Evolutionary conservation across 345 rosid genomes (phyloP).

Genomic region (Lepidium sativum): DNA sequence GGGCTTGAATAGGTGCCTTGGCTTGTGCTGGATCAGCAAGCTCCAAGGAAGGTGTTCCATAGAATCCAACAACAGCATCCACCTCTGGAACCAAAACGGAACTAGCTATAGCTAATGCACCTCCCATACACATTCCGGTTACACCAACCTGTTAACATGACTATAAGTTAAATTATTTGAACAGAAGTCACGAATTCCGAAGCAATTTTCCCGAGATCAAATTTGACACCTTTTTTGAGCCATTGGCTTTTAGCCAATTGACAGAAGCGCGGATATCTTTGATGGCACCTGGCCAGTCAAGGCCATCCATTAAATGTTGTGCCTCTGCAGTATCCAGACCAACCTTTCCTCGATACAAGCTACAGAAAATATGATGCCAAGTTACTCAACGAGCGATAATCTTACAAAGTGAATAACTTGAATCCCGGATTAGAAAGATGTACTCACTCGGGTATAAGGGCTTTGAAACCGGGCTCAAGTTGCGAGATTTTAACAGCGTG

Average conservation of each 20-base stretch:
- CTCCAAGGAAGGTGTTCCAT: conserved; percentile 71
- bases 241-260: conserved; percentile 86
- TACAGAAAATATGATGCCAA: conserved; percentile 8
- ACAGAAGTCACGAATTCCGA: not conserved
- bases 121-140: conserved; percentile 94
- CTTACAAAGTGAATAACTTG: not conserved
- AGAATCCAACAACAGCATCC: conserved; percentile 83
- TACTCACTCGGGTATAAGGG: conserved; percentile 83
- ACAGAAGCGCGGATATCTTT: conserved; percentile 82
- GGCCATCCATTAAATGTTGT: conserved; percentile 83
- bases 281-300: conserved; percentile 92
- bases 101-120: conserved; percentile 86
- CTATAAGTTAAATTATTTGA: not conserved
- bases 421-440: not conserved
- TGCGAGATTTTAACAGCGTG: conserved; percentile 81
- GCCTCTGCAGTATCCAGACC: conserved; percentile 91
- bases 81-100: conserved; percentile 83
- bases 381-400: not conserved
- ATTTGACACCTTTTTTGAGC: conserved; percentile 62
- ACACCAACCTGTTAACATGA: conserved; percentile 62
- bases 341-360: conserved; percentile 91
- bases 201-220: not conserved
- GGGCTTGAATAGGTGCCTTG: conserved; percentile 84
- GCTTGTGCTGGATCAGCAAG: conserved; percentile 84
- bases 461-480: conserved; percentile 69